Conservation (phyloP, 2,329 filamentous ascomycete genomes). For the Colletotrichum phormii region DNA sequence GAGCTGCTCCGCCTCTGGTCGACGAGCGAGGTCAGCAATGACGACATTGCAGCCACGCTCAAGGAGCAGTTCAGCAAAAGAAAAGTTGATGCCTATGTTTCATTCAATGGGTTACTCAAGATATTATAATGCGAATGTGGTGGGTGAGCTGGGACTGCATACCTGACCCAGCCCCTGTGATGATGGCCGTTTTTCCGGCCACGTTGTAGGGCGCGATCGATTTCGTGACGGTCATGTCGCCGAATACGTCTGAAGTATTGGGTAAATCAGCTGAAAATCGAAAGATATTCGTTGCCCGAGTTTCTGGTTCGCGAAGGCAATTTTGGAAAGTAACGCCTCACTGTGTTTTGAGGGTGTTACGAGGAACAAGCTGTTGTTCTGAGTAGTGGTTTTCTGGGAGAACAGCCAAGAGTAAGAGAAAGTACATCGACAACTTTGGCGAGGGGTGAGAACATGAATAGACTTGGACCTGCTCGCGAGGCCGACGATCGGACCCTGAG, state of each 20-base stretch:
- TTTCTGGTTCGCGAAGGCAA: not conserved
- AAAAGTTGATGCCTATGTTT: constrained; percentile 54
- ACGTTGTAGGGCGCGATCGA: constrained; percentile 40
- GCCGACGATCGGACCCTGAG: not conserved
- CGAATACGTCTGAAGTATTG: not conserved
- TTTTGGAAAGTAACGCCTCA: not conserved
- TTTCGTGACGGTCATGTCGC: not conserved
- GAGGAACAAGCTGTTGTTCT: not conserved
- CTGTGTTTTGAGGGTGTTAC: not conserved
- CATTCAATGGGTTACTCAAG: not conserved
- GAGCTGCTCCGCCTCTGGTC: constrained; percentile 54
- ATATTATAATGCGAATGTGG: not conserved
- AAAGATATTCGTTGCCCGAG: not conserved
- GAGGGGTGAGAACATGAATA: not conserved
- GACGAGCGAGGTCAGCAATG: constrained; percentile 56
- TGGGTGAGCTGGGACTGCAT: not conserved
- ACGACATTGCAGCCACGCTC: constrained; percentile 56
- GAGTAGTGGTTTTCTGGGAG: not conserved
- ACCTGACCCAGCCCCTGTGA: constrained; percentile 46
- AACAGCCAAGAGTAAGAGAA: not conserved
- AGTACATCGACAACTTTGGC: too few species aligned
- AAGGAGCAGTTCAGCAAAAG: constrained; percentile 56
- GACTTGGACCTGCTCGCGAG: not conserved
- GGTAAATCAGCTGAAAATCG: not conserved
- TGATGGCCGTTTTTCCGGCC: constrained; percentile 43